Evolutionary conservation across 2,329 filamentous ascomycete species (phyloP).

Genomic region (Chaetomium sp.): DNA sequence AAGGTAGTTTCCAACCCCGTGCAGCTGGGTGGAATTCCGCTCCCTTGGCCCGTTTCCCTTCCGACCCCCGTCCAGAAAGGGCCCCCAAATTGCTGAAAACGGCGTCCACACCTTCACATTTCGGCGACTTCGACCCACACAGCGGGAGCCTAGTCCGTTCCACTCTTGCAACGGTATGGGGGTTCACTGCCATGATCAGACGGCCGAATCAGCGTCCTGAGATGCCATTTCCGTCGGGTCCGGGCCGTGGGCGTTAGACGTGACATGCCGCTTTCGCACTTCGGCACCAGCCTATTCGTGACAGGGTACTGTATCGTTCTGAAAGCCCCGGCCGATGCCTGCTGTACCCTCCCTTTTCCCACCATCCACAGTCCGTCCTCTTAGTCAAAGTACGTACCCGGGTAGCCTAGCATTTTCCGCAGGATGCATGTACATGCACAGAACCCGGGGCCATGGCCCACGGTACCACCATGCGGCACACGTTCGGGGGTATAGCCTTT

Average conservation of each 20-base stretch:
- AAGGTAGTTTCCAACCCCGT: neutral
- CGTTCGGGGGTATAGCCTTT: neutral
- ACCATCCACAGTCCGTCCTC: neutral
- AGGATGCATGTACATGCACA: too few species aligned
- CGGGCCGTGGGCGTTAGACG: neutral
- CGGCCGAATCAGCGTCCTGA: neutral
- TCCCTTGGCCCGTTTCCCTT: neutral
- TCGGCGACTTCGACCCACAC: conserved; percentile 10
- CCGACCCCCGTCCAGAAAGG: neutral
- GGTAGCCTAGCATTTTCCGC: neutral
- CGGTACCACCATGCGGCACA: neutral
- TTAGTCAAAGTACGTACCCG: neutral
- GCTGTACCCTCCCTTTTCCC: neutral
- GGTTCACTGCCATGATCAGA: neutral
- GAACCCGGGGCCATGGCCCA: neutral
- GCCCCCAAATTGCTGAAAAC: neutral
- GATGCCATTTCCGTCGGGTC: neutral
- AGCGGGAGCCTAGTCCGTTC: conserved; percentile 1
- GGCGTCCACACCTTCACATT: neutral
- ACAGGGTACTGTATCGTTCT: neutral
- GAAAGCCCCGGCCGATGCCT: conserved; percentile 1
- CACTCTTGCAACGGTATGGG: neutral
- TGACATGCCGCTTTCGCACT: neutral
- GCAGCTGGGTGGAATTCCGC: neutral
- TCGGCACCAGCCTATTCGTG: neutral